Percentiles rank a stretch among this genome's conserved stretches.
phyloP scores from a whole-genome alignment of 2,329 filamentous ascomycete species.

The Talaromyces verruculosus region DNA sequence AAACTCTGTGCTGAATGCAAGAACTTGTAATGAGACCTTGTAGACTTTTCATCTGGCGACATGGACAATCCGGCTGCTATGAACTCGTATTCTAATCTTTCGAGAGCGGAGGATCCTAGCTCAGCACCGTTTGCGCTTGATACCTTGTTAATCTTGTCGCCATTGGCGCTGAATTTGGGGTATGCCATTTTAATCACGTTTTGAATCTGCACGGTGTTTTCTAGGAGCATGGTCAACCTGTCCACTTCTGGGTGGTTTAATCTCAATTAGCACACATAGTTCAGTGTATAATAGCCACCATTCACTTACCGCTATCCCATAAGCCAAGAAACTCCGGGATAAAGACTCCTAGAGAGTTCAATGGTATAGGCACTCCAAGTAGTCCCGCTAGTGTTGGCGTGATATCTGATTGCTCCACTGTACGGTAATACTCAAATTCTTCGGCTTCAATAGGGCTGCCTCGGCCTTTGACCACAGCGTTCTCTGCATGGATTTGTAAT shows the following conservation, averaged over 20 bases:
- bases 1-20: constrained; percentile 70
- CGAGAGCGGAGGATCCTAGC: constrained; percentile 39
- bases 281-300: neutral
- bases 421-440: constrained; percentile 80
- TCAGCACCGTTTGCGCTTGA: neutral
- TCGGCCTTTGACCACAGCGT: constrained; percentile 50
- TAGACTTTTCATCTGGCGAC: constrained; percentile 25
- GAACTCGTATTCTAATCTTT: constrained; percentile 71
- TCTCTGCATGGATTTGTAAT: constrained; percentile 41
- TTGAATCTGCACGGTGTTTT: constrained; percentile 79
- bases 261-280: neutral
- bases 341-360: constrained; percentile 86
- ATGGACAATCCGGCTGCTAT: constrained; percentile 32
- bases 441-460: constrained; percentile 59
- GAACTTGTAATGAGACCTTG: constrained; percentile 53
- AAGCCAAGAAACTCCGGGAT: constrained; percentile 76
- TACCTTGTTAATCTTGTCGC: constrained; percentile 22
- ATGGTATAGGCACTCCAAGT: constrained; percentile 81
- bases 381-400: constrained; percentile 84
- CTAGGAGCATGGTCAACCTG: constrained; percentile 66
- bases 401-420: constrained; percentile 91
- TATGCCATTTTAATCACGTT: constrained; percentile 75
- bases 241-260: constrained; percentile 45
- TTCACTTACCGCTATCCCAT: constrained; percentile 64
- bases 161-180: constrained; percentile 53